Percentiles rank a stretch among this genome's conserved stretches.
phyloP scores from a whole-genome alignment of 2,329 filamentous ascomycete genomes.

The Diaporthe vexans region DNA sequence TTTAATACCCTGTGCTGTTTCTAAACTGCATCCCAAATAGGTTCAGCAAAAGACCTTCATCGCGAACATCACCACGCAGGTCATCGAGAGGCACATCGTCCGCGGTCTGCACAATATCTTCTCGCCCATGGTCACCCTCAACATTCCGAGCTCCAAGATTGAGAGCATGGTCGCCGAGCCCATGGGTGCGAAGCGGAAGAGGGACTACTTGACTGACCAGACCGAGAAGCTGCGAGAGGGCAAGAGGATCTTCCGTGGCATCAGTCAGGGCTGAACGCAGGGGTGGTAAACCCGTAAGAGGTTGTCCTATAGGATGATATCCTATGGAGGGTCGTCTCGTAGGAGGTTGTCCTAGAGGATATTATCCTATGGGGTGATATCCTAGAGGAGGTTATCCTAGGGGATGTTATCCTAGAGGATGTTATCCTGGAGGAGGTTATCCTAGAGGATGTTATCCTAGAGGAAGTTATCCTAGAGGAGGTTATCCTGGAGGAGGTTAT shows the following conservation, averaged over 20 bases:
- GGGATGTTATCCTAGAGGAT: no score
- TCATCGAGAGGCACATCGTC: conserved; percentile 31
- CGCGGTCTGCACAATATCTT: conserved; percentile 15
- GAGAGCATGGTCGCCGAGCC: conserved; percentile 9
- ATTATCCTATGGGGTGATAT: no score
- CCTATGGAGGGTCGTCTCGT: no score
- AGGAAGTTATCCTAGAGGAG: no score
- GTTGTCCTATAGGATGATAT: no score
- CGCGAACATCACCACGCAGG: conserved; percentile 26
- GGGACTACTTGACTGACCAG: not conserved
- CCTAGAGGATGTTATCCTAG: no score
- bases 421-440: no score
- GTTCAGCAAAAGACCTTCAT: conserved; percentile 27
- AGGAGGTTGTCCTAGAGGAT: no score
- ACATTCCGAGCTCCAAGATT: not conserved
- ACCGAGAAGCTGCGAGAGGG: conserved; percentile 31
- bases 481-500: no score
- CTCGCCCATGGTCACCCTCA: conserved; percentile 11
- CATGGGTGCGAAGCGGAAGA: not conserved
- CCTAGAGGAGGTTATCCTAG: no score
- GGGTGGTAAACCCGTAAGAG: no score
- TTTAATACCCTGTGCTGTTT: not conserved
- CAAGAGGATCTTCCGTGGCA: conserved; percentile 28
- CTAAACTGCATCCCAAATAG: not conserved
- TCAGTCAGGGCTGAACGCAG: not conserved